Conservation (phyloP, 2,329 filamentous ascomycete species). For the Bipolaris sorokiniana region DNA sequence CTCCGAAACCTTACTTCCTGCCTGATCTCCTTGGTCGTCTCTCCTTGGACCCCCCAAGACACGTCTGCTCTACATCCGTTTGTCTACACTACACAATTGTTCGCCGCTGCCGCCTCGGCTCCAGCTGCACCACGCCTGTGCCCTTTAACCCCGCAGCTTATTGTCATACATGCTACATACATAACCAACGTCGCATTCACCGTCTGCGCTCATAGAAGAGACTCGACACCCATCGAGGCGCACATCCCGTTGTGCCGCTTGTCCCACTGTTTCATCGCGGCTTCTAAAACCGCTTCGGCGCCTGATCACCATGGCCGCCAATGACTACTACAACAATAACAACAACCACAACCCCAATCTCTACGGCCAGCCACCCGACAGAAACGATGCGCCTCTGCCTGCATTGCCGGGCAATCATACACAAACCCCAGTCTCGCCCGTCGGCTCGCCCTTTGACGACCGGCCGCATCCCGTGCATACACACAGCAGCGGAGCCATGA, state of each 20-base stretch:
- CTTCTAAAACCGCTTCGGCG: neutral
- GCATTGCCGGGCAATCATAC: slow-evolving; percentile 35
- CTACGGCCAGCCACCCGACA: slow-evolving; percentile 33
- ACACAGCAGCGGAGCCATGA: slow-evolving; percentile 57
- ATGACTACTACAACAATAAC: slow-evolving; percentile 64
- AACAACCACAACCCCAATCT: slow-evolving; percentile 66
- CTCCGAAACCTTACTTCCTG: neutral
- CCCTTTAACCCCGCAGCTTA: slow-evolving; percentile 12
- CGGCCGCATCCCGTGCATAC: slow-evolving; percentile 51
- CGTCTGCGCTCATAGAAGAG: neutral
- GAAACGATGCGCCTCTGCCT: slow-evolving; percentile 48
- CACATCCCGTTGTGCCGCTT: neutral
- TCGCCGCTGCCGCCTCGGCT: neutral
- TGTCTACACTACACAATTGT: slow-evolving; percentile 1
- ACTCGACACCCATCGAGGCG: neutral
- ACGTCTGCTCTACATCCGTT: neutral
- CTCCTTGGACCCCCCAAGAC: neutral
- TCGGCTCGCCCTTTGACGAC: slow-evolving; percentile 43
- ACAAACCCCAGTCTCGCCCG: slow-evolving; percentile 44
- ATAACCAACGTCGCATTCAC: neutral
- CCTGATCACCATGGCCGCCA: slow-evolving; percentile 51
- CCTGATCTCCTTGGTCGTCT: neutral
- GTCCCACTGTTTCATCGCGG: neutral
- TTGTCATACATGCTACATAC: slow-evolving; percentile 2
- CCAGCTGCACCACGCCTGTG: slow-evolving; percentile 5